Base-by-base conservation (phyloP, 257 asterid genomes). In the Nicotiana obtusifolia region DNA sequence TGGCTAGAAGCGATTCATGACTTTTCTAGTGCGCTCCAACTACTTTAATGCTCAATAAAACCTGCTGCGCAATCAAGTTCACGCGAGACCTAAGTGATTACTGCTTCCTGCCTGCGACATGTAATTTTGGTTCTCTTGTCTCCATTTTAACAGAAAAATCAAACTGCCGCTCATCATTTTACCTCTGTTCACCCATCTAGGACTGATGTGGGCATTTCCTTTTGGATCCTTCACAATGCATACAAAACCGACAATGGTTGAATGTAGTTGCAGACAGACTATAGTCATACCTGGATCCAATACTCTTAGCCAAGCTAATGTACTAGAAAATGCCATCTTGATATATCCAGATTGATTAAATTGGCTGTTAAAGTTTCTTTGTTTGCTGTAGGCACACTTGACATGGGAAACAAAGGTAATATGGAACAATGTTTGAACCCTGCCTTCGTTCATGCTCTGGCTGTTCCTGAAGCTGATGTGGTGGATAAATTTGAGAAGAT, bases 401-500 rank as follows among this genome's bases (percentile, higher is more conserved):
- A 82, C 53, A 81, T 86, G 76, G 93, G 92, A 80, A 87, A 81
- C 78, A 85, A 82, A 83, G 89, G 89, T 77, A 88, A 81, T 71
- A 84, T 82, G 52, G 97, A 91, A 77, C 98, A 96, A 90, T 89
- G 89, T 83, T 87, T 87, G 85, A 96, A 92, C 87, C 98, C 99
- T 64, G 95, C 99, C 37, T 94, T 93, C 76, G 89, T 94, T 85
- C 98, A 96, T 80, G 91, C 91, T 53, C 73, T 96, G 57, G 92
- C 87, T 64, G 94, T 96, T 80, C 98, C 99, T 30, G 98, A 94
- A 76, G 87, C 85, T 81, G 95, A 93, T 78, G 86, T 88, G 87
- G 92, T 91, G 65, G 97, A 94, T 81, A 89, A 83, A 56, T 80
- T 92, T 37, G 98, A 92, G 80, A 96, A 93, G 94, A 85, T 91